Evolutionary conservation across 805 yeast species (phyloP).

Genomic region (Groenewaldozyma tartarivorans): DNA sequence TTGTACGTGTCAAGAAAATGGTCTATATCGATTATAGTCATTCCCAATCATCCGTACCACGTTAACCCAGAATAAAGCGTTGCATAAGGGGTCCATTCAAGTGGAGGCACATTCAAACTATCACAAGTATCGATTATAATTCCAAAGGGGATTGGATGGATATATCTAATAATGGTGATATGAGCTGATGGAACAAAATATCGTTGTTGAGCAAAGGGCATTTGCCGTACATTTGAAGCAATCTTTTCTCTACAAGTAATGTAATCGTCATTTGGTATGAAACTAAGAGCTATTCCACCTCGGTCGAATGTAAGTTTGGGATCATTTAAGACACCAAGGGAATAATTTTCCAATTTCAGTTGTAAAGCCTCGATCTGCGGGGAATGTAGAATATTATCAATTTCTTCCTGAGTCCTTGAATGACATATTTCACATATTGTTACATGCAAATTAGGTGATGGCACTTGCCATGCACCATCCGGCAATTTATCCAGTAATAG

Average conservation of each 20-base stretch:
- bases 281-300: neutral
- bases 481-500: neutral
- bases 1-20: conserved; percentile 49
- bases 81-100: too few relatives aligned
- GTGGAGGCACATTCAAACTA: too few relatives aligned
- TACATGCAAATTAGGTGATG: neutral
- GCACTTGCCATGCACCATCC: neutral
- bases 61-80: too few relatives aligned
- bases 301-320: neutral
- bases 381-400: neutral
- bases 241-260: neutral
- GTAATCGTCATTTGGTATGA: neutral
- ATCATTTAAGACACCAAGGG: neutral
- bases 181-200: conserved; percentile 1
- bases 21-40: neutral
- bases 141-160: too few relatives aligned
- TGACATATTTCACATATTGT: neutral
- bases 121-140: too few relatives aligned
- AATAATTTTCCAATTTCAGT: neutral
- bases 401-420: neutral
- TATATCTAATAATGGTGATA: neutral
- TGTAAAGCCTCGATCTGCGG: neutral
- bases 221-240: neutral
- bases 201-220: neutral
- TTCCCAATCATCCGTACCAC: neutral